phyloP scores from a whole-genome alignment of 352 stramenopile species.

The Globisporangium cystogenes region DNA sequence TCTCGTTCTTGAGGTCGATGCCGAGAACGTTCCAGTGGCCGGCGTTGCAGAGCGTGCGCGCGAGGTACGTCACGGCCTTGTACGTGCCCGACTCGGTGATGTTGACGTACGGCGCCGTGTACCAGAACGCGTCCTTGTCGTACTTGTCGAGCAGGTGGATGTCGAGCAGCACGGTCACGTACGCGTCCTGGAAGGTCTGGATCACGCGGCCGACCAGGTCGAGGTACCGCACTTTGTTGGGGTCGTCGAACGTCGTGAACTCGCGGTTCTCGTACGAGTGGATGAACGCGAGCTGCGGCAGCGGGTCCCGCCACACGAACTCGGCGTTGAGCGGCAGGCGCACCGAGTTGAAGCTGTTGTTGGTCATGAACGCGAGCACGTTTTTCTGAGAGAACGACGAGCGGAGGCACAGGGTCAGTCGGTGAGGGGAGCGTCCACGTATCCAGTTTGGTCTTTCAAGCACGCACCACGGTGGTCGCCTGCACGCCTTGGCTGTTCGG shows the following conservation, averaged over 20 bases:
- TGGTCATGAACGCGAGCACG: constrained; percentile 40
- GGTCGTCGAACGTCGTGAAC: constrained; percentile 38
- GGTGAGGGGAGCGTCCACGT: too few relatives aligned
- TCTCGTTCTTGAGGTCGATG: constrained; percentile 65
- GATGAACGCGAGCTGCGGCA: constrained; percentile 48
- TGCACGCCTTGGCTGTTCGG: constrained; percentile 28
- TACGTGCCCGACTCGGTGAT: constrained; percentile 41
- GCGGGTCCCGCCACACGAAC: constrained; percentile 31
- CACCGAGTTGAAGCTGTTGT: constrained; percentile 65
- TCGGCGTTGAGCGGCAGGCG: constrained; percentile 50
- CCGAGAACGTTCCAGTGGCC: constrained; percentile 66
- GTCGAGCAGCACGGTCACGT: constrained; percentile 52
- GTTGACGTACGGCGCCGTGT: constrained; percentile 45
- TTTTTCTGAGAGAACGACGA: constrained; percentile 19
- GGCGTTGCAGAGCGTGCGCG: constrained; percentile 39
- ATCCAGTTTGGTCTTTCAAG: too few relatives aligned
- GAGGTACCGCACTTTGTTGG: constrained; percentile 42
- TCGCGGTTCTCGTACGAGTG: constrained; percentile 60
- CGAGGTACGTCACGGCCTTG: constrained; percentile 34
- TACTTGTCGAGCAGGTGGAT: constrained; percentile 51
- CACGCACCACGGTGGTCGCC: constrained; percentile 45
- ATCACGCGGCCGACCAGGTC: constrained; percentile 52
- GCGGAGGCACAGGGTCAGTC: too few relatives aligned
- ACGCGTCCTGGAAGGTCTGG: constrained; percentile 41
- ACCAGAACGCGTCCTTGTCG: constrained; percentile 55